These are phyloP conservation scores for Leccinum variicolor DNA, from an alignment of 768 basidiomycete species.

Conservation along the genomic window DNA sequence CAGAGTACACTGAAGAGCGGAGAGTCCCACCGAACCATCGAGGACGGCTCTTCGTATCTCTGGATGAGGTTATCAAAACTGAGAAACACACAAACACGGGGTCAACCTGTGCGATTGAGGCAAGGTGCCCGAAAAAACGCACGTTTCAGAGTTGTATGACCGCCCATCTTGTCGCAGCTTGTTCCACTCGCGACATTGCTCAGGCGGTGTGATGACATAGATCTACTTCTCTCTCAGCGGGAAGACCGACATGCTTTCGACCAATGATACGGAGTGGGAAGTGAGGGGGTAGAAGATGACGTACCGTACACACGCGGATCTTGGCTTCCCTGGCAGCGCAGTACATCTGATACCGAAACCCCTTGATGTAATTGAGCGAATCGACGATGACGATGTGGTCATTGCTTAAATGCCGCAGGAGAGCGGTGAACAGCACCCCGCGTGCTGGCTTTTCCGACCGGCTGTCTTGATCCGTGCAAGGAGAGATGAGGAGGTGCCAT, in stretches of 20 bases:
- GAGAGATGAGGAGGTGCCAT: background rate
- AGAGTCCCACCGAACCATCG: constrained; percentile 99
- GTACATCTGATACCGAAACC: constrained; percentile 97
- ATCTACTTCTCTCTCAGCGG: constrained; percentile 45
- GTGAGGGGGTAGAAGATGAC: constrained; percentile 11
- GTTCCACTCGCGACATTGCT: constrained; percentile 80
- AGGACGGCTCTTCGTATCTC: constrained; percentile 94
- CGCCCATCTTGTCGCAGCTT: constrained; percentile 40
- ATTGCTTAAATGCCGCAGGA: constrained; percentile 67
- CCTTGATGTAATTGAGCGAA: constrained; percentile 95
- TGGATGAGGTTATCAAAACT: constrained; percentile 49
- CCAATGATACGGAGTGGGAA: background rate
- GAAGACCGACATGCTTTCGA: background rate
- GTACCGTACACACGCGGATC: constrained; percentile 82
- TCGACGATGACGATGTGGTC: constrained; percentile 88
- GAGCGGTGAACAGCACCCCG: constrained; percentile 75
- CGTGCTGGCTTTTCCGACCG: constrained; percentile 87
- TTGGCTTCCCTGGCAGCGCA: constrained; percentile 90
- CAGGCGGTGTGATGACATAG: constrained; percentile 70
- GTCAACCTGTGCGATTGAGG: background rate
- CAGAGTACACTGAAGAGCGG: constrained; percentile 86
- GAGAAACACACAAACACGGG: background rate
- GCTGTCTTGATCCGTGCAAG: constrained; percentile 47
- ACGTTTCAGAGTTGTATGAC: constrained; percentile 74
- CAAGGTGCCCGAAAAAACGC: background rate